Percentiles rank a stretch among this genome's conserved stretches.
phyloP scores from a whole-genome alignment of 1,284 basidiomycete species.

The Naganishia liquefaciens region DNA sequence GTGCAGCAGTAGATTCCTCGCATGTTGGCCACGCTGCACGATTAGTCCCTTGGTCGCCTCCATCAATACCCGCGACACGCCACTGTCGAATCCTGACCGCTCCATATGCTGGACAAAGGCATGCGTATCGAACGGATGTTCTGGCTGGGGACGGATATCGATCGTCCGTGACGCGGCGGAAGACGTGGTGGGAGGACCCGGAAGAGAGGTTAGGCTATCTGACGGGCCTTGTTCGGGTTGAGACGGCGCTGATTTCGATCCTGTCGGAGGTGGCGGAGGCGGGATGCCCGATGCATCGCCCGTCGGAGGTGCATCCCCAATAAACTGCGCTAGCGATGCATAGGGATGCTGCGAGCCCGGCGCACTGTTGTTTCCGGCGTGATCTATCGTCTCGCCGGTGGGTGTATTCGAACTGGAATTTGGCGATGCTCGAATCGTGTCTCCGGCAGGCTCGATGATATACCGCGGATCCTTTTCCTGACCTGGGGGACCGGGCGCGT shows the following conservation, averaged over 20 bases:
- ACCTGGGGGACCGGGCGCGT: slow-evolving; percentile 18
- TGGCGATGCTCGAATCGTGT: slow-evolving; percentile 5
- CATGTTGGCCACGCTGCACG: slow-evolving; percentile 71
- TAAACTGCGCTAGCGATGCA: slow-evolving; percentile 23
- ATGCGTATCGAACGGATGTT: slow-evolving; percentile 54
- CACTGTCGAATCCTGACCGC: slow-evolving; percentile 39
- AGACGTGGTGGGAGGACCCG: slow-evolving; percentile 1
- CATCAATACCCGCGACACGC: slow-evolving; percentile 76
- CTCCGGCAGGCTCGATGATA: slow-evolving; percentile 26
- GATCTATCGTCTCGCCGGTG: slow-evolving; percentile 12
- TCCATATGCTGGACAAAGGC: slow-evolving; percentile 51
- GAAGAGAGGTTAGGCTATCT: not conserved
- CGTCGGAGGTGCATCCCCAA: slow-evolving; percentile 2
- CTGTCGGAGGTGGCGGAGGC: slow-evolving; percentile 4
- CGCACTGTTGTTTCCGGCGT: not conserved
- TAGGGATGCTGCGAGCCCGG: slow-evolving; percentile 25
- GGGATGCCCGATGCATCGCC: not conserved
- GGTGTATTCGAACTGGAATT: not conserved
- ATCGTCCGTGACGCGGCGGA: not conserved
- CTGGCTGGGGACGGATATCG: slow-evolving; percentile 34
- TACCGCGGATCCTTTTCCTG: slow-evolving; percentile 24
- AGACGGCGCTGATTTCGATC: not conserved
- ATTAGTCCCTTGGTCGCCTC: slow-evolving; percentile 78
- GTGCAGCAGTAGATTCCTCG: slow-evolving; percentile 72
- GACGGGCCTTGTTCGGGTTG: not conserved